phyloP scores from a whole-genome alignment of 306 rosid genomes.

The Fragaria ananassa region DNA sequence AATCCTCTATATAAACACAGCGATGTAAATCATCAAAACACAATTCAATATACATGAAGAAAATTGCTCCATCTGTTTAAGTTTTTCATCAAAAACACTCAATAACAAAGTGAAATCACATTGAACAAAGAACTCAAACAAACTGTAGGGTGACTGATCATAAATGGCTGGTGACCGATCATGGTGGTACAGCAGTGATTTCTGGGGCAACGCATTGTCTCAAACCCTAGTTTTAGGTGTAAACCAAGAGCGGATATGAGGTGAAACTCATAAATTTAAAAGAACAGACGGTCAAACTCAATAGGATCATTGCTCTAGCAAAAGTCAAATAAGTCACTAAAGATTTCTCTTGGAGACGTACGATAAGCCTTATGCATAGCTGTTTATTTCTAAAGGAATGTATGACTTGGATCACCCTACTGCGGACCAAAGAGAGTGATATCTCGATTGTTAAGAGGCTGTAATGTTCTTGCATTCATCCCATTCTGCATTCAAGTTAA shows the following conservation, averaged over 20 bases:
- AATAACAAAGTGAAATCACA: neutral
- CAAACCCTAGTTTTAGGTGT: neutral
- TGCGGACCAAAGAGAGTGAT: constrained; percentile 7
- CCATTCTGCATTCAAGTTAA: constrained; percentile 25
- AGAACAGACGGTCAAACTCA: neutral
- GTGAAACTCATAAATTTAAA: neutral
- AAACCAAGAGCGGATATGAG: neutral
- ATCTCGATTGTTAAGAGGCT: constrained; percentile 25
- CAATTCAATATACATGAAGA: no score
- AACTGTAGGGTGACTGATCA: neutral
- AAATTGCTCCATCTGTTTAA: no score
- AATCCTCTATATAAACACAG: no score
- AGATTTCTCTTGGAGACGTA: neutral
- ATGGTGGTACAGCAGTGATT: neutral
- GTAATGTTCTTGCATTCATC: constrained; percentile 35
- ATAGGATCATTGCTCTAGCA: neutral
- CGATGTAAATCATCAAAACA: no score
- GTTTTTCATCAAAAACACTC: no score
- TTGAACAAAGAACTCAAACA: neutral
- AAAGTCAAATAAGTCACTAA: neutral
- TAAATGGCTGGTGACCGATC: neutral
- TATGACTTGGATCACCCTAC: neutral
- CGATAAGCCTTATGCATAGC: neutral
- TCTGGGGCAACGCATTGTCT: neutral
- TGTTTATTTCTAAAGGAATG: neutral